Percentiles rank a stretch among this genome's conserved stretches.
These are phyloP conservation scores for Vitis riparia DNA, from an alignment of 164 flowering plant genomes.

Conservation along the genomic window DNA sequence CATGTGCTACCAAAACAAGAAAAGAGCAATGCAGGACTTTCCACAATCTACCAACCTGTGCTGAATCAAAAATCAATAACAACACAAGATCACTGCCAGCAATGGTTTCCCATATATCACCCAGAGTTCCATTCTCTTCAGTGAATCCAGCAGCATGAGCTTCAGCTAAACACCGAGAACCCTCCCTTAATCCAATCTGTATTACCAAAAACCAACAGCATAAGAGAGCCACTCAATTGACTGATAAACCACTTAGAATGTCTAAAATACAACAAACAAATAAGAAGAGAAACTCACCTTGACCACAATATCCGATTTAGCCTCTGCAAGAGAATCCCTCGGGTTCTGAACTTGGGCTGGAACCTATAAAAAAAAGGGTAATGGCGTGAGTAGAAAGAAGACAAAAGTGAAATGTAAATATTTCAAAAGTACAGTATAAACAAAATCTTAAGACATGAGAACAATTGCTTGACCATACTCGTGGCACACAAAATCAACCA, in stretches of 20 bases:
- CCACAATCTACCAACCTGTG: slow-evolving; percentile 63
- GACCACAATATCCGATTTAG: slow-evolving; percentile 87
- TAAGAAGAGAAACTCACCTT: slow-evolving; percentile 48
- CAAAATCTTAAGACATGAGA: too few relatives aligned
- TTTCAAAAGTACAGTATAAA: background rate
- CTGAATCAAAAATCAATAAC: slow-evolving; percentile 91
- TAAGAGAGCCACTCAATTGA: background rate
- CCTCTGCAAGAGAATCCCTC: slow-evolving; percentile 85
- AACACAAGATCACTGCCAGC: slow-evolving; percentile 88
- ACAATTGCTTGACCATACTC: too few relatives aligned
- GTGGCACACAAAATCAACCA: too few relatives aligned
- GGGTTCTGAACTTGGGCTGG: slow-evolving; percentile 99
- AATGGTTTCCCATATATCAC: slow-evolving; percentile 88
- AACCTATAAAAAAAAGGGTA: slow-evolving; percentile 42
- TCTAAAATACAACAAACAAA: background rate
- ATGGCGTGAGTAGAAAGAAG: background rate
- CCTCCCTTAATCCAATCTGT: slow-evolving; percentile 88
- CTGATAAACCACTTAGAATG: too few relatives aligned
- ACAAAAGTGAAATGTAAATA: background rate
- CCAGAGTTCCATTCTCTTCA: slow-evolving; percentile 88
- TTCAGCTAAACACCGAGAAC: slow-evolving; percentile 87
- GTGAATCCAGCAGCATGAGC: slow-evolving; percentile 92
- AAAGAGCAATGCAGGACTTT: too few relatives aligned
- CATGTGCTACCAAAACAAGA: too few relatives aligned
- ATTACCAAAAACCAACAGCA: background rate